phyloP scores from a whole-genome alignment of 148 eudicot species.

The Vaccinium vitisidaea region DNA sequence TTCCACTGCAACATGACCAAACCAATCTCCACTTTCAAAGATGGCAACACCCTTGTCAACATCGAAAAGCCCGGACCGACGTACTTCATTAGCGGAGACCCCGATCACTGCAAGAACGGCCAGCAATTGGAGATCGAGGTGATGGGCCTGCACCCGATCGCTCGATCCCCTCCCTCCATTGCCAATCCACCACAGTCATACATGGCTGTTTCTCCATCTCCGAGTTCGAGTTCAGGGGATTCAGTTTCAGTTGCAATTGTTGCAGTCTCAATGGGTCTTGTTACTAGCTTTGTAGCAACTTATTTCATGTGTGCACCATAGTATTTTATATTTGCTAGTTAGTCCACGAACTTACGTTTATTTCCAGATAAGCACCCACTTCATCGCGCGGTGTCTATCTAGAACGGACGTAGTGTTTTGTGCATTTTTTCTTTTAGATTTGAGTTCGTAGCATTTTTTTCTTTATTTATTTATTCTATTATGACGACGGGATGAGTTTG shows the following conservation, averaged over 20 bases:
- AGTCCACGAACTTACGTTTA: neutral
- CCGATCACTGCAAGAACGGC: slow-evolving; percentile 48
- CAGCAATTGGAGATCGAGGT: slow-evolving; percentile 49
- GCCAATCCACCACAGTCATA: slow-evolving; percentile 13
- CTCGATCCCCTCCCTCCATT: slow-evolving; percentile 8
- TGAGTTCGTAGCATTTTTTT: neutral
- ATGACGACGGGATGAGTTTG: neutral
- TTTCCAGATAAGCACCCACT: neutral
- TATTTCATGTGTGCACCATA: neutral
- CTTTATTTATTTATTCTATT: neutral
- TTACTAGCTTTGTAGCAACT: neutral
- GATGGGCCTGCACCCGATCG: slow-evolving; percentile 22
- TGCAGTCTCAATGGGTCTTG: neutral
- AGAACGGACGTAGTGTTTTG: neutral
- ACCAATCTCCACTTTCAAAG: slow-evolving; percentile 32
- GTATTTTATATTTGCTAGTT: neutral
- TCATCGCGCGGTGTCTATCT: neutral
- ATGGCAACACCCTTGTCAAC: slow-evolving; percentile 42
- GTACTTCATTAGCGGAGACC: slow-evolving; percentile 63
- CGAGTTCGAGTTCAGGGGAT: slow-evolving; percentile 12
- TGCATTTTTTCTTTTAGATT: neutral
- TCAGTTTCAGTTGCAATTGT: slow-evolving; percentile 4
- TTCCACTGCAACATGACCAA: slow-evolving; percentile 57
- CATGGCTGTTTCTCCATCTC: slow-evolving; percentile 12
- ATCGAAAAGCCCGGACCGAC: slow-evolving; percentile 34